phyloP scores from a whole-genome alignment of 1,284 basidiomycete genomes.

The Marasmius tenuissimus region DNA sequence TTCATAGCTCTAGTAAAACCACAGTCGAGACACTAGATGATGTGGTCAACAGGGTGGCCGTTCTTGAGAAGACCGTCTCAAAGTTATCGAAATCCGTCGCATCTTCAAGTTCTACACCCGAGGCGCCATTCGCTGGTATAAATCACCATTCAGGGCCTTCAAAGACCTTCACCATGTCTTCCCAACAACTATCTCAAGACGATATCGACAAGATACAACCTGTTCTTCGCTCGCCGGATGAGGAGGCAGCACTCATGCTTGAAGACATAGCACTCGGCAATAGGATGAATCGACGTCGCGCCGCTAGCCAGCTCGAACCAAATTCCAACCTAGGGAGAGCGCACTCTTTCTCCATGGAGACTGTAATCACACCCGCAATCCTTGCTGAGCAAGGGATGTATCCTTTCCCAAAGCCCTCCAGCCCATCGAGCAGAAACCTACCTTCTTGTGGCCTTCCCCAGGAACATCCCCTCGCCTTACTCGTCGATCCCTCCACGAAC shows the following conservation, averaged over 20 bases:
- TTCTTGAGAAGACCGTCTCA: slow-evolving; percentile 13
- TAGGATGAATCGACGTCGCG: slow-evolving; percentile 20
- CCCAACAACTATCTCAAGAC: not conserved
- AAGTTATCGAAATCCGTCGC: slow-evolving; percentile 6
- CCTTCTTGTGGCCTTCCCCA: slow-evolving; percentile 13
- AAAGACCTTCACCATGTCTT: not conserved
- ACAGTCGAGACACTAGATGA: slow-evolving; percentile 13
- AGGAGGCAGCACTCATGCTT: slow-evolving; percentile 26
- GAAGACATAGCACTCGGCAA: slow-evolving; percentile 26
- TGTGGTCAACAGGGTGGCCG: slow-evolving; percentile 13
- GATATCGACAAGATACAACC: not conserved
- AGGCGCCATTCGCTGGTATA: not conserved
- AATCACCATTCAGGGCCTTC: not conserved
- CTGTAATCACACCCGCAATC: not conserved
- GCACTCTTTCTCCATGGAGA: not conserved
- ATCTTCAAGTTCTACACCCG: not conserved
- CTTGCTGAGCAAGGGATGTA: not conserved
- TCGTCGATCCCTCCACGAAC: slow-evolving; percentile 17
- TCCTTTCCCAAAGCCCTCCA: slow-evolving; percentile 4
- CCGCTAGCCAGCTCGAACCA: not conserved
- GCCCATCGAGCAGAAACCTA: not conserved
- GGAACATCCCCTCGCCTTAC: slow-evolving; percentile 17
- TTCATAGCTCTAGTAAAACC: slow-evolving; percentile 9
- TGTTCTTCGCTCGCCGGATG: slow-evolving; percentile 9
- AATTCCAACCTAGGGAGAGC: not conserved